These are phyloP conservation scores for Brassica hybrid DNA, from an alignment of 441 rosid species.

Conservation along the genomic window DNA sequence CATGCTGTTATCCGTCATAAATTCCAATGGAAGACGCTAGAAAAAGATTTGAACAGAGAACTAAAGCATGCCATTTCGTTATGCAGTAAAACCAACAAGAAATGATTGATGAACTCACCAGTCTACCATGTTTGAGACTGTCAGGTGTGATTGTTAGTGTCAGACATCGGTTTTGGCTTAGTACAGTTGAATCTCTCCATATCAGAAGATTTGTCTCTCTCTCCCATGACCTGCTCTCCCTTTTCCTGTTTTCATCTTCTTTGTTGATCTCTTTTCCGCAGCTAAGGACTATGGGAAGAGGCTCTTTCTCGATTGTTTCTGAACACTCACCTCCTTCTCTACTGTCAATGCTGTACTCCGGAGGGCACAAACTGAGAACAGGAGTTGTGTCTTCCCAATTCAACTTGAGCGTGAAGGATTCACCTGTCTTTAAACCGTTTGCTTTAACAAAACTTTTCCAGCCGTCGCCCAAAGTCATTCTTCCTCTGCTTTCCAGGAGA, in stretches of 20 bases:
- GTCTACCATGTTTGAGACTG: slow-evolving; percentile 23
- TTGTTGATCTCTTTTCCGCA: neutral
- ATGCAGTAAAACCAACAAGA: neutral
- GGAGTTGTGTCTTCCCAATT: slow-evolving; percentile 35
- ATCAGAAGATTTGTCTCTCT: slow-evolving; percentile 7
- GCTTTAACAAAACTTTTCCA: slow-evolving; percentile 38
- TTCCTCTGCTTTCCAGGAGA: slow-evolving; percentile 30
- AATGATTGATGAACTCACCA: slow-evolving; percentile 14
- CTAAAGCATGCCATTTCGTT: neutral
- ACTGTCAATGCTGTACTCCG: neutral
- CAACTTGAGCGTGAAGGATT: slow-evolving; percentile 15
- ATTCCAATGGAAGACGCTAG: slow-evolving; percentile 35
- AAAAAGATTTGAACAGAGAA: neutral
- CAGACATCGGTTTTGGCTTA: slow-evolving; percentile 4
- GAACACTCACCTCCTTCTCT: slow-evolving; percentile 6
- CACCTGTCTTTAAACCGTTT: slow-evolving; percentile 30
- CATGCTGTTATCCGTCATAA: slow-evolving; percentile 28
- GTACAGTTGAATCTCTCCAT: slow-evolving; percentile 4
- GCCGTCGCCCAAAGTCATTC: slow-evolving; percentile 39
- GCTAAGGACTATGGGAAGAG: slow-evolving; percentile 3
- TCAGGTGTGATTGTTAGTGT: slow-evolving; percentile 16
- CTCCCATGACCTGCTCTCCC: neutral
- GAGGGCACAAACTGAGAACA: slow-evolving; percentile 23
- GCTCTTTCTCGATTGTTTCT: slow-evolving; percentile 21
- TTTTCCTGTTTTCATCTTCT: neutral